A percentile compares a stretch with the other conserved stretches of the same genome.
These are phyloP conservation scores for Somion occarium DNA, from an alignment of 1,284 basidiomycete genomes.

Conservation along the genomic window DNA sequence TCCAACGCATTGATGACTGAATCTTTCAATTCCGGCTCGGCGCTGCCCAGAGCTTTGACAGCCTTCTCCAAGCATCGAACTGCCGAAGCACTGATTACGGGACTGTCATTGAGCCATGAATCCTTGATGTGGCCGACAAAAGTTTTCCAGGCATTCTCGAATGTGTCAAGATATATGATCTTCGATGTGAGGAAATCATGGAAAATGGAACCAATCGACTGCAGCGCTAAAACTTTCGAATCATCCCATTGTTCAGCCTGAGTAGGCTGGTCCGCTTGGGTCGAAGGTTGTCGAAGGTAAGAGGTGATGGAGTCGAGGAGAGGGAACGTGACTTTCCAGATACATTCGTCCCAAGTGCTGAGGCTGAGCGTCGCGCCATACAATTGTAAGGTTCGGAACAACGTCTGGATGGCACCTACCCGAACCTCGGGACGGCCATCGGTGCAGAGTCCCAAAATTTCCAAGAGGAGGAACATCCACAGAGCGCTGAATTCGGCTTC, in stretches of 20 bases:
- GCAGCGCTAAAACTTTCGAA: constrained; percentile 81
- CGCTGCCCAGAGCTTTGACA: constrained; percentile 47
- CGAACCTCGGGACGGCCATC: constrained; percentile 86
- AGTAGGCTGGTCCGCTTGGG: constrained; percentile 10
- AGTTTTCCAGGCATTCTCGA: constrained; percentile 64
- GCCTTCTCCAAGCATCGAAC: constrained; percentile 80
- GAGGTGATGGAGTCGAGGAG: constrained; percentile 71
- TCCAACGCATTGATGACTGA: constrained; percentile 50
- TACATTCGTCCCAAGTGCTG: constrained; percentile 83
- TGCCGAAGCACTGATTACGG: constrained; percentile 72
- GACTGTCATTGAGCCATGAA: constrained; percentile 64
- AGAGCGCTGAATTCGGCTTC: constrained; percentile 73
- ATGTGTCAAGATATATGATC: constrained; percentile 68
- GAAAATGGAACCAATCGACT: constrained; percentile 82
- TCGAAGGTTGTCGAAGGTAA: constrained; percentile 40
- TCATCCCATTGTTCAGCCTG: constrained; percentile 67
- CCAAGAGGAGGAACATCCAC: constrained; percentile 89
- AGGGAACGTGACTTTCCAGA: constrained; percentile 89
- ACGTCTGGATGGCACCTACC: constrained; percentile 89
- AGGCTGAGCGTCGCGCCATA: constrained; percentile 82
- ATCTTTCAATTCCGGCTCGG: constrained; percentile 36
- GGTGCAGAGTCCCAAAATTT: constrained; percentile 78
- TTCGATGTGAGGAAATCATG: constrained; percentile 73
- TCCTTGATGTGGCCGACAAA: constrained; percentile 70
- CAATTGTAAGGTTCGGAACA: constrained; percentile 91